Evolutionary conservation across 1,139 yeast species (phyloP), one percentile per base, ranked within the genome.

Genomic region (Taphrina communis): DNA sequence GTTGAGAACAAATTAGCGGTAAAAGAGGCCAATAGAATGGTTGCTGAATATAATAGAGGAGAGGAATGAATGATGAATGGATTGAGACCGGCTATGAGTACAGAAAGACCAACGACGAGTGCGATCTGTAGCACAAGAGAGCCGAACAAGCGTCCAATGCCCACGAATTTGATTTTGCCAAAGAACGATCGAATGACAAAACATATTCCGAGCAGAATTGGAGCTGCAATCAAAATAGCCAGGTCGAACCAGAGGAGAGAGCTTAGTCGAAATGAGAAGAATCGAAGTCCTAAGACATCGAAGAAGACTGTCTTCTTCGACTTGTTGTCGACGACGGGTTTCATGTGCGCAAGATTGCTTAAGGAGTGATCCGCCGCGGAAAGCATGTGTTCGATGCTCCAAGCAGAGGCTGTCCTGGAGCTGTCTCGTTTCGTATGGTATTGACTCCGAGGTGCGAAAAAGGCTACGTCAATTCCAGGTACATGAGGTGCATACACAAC

Each of bases 381-480:
- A 14, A 72, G 62, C 74, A 73, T 72, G 48, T 73, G 74, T 62
- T 72, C 72, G 31, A 73, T 71, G 41, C 72, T 70, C 35, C 70
- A 71, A 2, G 72, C 70, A 44, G 88, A 80, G 12, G 91, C 83
- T 70, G 87, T 86, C 67, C 82, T 81, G 62, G 90, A 88, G 67
- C 85, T 85, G 76, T 93, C 98, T 61, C 85, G 82, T 14, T 81
- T 80, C 0, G 97, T 92, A 75, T 93, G 97, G 75, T 93, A 93
- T 63, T 89, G 79, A 68, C 90, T 86, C 75, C 98, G 83, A 35
- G 97, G 97, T 72, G 84, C 85, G 74, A 83, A 87, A 73, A 87
- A 87, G 1, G 90, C 90, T 70, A 85, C 85, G 77, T 93, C 97
- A 75, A 93, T 82, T 9, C 97, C 98, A 73, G 96, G 83, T 63